These are phyloP conservation scores for Aspergillus melleus DNA, from an alignment of 2,329 filamentous ascomycete genomes.

Conservation along the genomic window DNA sequence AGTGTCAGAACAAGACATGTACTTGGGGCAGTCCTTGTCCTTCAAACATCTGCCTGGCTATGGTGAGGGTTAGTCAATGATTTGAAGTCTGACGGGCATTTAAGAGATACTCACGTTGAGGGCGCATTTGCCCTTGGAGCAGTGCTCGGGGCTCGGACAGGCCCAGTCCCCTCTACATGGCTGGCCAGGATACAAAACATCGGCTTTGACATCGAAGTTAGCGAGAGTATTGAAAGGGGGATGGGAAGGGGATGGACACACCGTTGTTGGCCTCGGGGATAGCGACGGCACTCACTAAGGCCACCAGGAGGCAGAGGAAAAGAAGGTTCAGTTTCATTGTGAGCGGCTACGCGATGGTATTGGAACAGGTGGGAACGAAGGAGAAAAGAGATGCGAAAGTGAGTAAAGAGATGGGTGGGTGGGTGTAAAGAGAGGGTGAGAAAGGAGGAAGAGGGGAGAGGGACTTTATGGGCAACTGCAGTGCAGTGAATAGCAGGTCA, in stretches of 20 bases:
- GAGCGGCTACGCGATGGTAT: background rate
- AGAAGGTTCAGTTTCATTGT: background rate
- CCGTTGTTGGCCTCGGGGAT: background rate
- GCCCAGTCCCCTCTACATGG: background rate
- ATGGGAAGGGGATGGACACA: background rate
- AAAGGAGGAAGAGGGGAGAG: background rate
- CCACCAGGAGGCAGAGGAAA: background rate
- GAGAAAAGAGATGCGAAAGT: background rate
- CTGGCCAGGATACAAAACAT: background rate
- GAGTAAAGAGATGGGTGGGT: background rate
- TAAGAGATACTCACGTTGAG: background rate
- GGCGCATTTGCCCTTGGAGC: background rate
- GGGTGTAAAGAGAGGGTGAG: background rate
- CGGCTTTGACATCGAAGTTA: background rate
- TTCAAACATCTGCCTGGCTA: background rate
- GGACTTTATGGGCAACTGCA: no score
- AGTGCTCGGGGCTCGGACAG: background rate
- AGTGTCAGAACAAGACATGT: background rate
- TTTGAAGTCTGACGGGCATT: background rate
- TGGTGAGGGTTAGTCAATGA: background rate
- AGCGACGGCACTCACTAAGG: background rate
- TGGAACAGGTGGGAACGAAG: background rate
- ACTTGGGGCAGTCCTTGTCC: background rate
- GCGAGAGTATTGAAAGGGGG: background rate
- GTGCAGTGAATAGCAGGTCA: no score